A percentile compares a stretch with the other conserved stretches of the same genome.
These are phyloP conservation scores for Eimeria nieschulzi DNA, from an alignment of 169 alveolate genomes.

Conservation along the genomic window DNA sequence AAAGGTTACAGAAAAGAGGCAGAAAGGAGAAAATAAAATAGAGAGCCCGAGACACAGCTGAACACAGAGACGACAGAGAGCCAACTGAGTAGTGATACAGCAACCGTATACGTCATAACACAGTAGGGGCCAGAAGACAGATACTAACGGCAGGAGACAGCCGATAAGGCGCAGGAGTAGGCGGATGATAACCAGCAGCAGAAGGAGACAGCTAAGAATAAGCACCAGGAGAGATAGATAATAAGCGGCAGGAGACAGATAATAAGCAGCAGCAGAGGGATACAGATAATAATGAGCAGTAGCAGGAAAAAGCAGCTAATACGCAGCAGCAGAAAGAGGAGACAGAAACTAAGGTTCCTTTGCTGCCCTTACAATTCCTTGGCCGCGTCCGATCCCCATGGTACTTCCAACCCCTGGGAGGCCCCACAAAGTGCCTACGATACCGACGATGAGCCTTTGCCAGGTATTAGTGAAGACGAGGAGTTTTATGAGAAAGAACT, in stretches of 20 bases:
- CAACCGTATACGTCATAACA: no score
- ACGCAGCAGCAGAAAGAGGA: not conserved
- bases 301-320: not conserved
- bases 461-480: slow-evolving; percentile 58
- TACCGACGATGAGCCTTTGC: slow-evolving; percentile 38
- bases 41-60: not conserved
- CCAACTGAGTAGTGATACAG: no score
- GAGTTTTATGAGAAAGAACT: slow-evolving; percentile 38
- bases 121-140: no score
- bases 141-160: no score
- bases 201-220: no score
- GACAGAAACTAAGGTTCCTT: no score
- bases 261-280: not conserved
- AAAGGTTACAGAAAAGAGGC: not conserved
- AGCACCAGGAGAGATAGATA: no score
- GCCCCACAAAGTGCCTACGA: slow-evolving; percentile 7
- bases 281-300: not conserved
- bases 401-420: slow-evolving; percentile 1
- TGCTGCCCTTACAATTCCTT: not conserved
- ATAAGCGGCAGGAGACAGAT: not conserved
- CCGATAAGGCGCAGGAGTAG: no score
- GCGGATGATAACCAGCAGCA: no score
- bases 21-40: not conserved
- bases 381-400: not conserved
- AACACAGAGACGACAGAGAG: not conserved